Percentiles rank a stretch among this genome's conserved stretches.
Conservation (phyloP, 1,284 basidiomycete genomes). For the Rugiboletus extremiorientalis region DNA sequence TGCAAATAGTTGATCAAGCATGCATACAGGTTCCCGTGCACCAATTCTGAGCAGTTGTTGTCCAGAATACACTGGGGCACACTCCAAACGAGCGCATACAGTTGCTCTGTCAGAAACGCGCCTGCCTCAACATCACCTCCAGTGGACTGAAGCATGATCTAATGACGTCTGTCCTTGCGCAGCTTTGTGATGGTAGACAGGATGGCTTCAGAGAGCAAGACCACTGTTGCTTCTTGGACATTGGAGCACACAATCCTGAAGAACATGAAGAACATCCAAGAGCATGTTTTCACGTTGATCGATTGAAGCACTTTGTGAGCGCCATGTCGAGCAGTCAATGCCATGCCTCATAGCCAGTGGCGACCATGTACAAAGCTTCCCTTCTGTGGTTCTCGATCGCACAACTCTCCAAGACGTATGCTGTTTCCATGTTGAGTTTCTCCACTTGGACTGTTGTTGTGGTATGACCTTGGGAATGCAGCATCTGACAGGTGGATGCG, state of each 20-base stretch:
- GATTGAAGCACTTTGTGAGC: slow-evolving; percentile 81
- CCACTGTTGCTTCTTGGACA: slow-evolving; percentile 69
- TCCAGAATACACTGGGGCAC: slow-evolving; percentile 78
- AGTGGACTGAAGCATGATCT: slow-evolving; percentile 61
- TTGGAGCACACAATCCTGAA: slow-evolving; percentile 64
- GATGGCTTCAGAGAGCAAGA: slow-evolving; percentile 80
- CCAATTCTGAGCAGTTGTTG: slow-evolving; percentile 79
- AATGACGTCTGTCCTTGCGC: slow-evolving; percentile 71
- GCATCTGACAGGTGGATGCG: slow-evolving; percentile 53
- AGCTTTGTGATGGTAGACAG: slow-evolving; percentile 85
- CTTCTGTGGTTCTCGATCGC: slow-evolving; percentile 86
- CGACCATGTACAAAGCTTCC: slow-evolving; percentile 72
- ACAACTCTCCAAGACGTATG: slow-evolving; percentile 79
- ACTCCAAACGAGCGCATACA: slow-evolving; percentile 74
- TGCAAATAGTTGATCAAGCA: slow-evolving; percentile 88
- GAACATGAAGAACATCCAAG: slow-evolving; percentile 82
- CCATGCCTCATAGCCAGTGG: slow-evolving; percentile 80
- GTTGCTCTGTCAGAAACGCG: slow-evolving; percentile 75
- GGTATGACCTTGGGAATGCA: slow-evolving; percentile 71
- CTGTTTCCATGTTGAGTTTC: slow-evolving; percentile 67
- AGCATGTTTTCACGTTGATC: slow-evolving; percentile 83
- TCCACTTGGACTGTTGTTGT: slow-evolving; percentile 63
- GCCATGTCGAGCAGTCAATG: slow-evolving; percentile 79
- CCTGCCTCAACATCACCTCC: slow-evolving; percentile 63
- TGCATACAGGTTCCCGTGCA: slow-evolving; percentile 96